Percentiles rank a stretch among this genome's conserved stretches.
These are phyloP conservation scores for Dentipellis fragilis DNA, from an alignment of 768 basidiomycete species.

Conservation along the genomic window DNA sequence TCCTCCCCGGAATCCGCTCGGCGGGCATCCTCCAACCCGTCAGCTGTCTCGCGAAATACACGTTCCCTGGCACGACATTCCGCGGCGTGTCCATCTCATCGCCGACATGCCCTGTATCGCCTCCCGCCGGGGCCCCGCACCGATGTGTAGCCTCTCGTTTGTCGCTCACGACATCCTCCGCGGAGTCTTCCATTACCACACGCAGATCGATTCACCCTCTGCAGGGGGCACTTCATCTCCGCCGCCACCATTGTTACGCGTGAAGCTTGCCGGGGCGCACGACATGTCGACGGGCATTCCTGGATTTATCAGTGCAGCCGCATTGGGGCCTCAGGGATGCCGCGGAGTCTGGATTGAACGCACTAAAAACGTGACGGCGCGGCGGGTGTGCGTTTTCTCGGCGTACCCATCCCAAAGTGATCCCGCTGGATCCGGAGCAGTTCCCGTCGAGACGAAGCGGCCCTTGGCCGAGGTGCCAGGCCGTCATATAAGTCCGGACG, in stretches of 20 bases:
- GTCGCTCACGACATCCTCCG: conserved; percentile 32
- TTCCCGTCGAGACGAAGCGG: background rate
- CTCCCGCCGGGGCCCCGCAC: conserved; percentile 18
- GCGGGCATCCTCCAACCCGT: conserved; percentile 21
- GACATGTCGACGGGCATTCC: conserved; percentile 28
- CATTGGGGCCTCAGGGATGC: conserved; percentile 36
- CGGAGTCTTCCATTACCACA: conserved; percentile 40
- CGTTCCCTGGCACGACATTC: background rate
- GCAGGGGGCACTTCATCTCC: background rate
- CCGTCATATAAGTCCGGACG: background rate
- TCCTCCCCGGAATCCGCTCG: conserved; percentile 21
- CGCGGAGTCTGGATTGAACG: conserved; percentile 51
- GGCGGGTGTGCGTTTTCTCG: conserved; percentile 36
- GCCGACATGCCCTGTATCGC: conserved; percentile 1
- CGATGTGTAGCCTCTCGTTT: conserved; percentile 21
- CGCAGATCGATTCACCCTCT: background rate
- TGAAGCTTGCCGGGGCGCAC: conserved; percentile 34
- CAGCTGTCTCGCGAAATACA: conserved; percentile 11
- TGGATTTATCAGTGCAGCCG: conserved; percentile 41
- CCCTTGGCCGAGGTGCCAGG: conserved; percentile 4
- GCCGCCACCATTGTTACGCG: conserved; percentile 24
- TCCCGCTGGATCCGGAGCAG: background rate
- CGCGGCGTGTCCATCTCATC: conserved; percentile 32
- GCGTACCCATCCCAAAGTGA: conserved; percentile 7
- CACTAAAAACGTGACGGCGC: conserved; percentile 27